Evolutionary conservation across 148 eudicot genomes (phyloP), one percentile per base, ranked within the genome.

Genomic region (Drosera capensis): DNA sequence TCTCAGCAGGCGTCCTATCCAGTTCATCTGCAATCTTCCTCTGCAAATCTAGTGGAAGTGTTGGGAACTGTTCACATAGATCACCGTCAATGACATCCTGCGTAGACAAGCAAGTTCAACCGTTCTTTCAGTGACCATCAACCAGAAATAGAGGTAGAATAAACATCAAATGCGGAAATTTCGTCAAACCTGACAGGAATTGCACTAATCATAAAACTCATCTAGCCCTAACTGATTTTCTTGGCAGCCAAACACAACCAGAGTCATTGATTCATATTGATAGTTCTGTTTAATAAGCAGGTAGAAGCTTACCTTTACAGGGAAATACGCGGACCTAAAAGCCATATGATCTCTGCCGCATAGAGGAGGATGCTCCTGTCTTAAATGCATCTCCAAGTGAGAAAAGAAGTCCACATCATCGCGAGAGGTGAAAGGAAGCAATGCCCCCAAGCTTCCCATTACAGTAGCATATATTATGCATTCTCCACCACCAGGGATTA

Each of bases 271-370:
- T 4, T 15, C 23, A 41, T 17, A 20, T 41, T 3, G 19, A 17
- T n/a, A n/a, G 17, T 2, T 2, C 19, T 20, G 20, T 15, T 11
- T 4, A 3, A 2, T 11, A 11, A 34, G 21, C 2, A 40, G 11
- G 43, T 15, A 40, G 15, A 58, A 24, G 34, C 55, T 51, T 63
- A 90, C 99, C 88, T 90, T 90, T 13, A 90, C 99, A 5, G 95
- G 95, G 50, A 78, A 81, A 66, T 90, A 90, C 19, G 99, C 73
- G 64, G 99, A 90, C 76, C 99, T 73, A 37, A 73, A 90, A 21
- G 99, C 94, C 99, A 90, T 85, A 52, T 90, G 99, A 62, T 90
- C 99, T 69, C 99, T 85, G 58, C 99, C 99, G 60, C 99, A 90
- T 58, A 90, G 57, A 62, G 99, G 95, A 15, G 95, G 99, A 55